Percentiles rank a stretch among this genome's conserved stretches.
Evolutionary conservation across 768 basidiomycete genomes (phyloP).

Genomic region (Strobilomyces confusus): DNA sequence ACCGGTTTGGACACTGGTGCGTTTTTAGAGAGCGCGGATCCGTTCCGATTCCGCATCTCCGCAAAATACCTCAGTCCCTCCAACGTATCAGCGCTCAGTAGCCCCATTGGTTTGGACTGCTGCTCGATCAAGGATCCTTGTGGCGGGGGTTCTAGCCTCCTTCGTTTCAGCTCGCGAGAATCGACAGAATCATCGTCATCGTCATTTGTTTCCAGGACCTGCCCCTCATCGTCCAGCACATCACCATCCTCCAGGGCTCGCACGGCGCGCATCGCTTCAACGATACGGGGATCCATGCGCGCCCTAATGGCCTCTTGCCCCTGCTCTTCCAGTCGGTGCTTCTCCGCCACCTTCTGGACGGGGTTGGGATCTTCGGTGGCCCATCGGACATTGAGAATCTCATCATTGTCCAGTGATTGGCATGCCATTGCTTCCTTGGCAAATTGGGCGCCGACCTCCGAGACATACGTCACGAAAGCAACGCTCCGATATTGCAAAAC

Average conservation of each 20-base stretch:
- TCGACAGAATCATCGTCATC: constrained; percentile 35
- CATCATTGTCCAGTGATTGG: constrained; percentile 95
- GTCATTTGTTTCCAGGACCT: constrained; percentile 32
- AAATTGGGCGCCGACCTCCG: constrained; percentile 85
- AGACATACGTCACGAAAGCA: constrained; percentile 93
- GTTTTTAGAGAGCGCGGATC: constrained; percentile 18
- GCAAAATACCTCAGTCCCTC: constrained; percentile 91
- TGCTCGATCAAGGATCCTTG: constrained; percentile 28
- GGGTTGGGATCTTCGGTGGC: constrained; percentile 99
- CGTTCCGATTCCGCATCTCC: constrained; percentile 74
- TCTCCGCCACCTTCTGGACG: constrained; percentile 80
- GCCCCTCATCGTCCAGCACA: constrained; percentile 34
- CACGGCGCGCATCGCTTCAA: constrained; percentile 84
- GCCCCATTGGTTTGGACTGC: constrained; percentile 43
- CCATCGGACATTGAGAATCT: constrained; percentile 98
- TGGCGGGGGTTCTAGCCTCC: constrained; percentile 28
- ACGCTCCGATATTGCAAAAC: constrained; percentile 93
- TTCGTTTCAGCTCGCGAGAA: constrained; percentile 34
- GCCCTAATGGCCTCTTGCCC: constrained; percentile 86
- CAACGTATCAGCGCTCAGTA: constrained; percentile 80
- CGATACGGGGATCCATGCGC: constrained; percentile 80
- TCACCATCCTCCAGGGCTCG: constrained; percentile 85
- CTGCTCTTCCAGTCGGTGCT: constrained; percentile 73
- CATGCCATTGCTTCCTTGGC: constrained; percentile 99
- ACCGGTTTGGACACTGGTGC: constrained; percentile 27